Conservation (phyloP, 2,329 filamentous ascomycete genomes). For the Aspergillus alliaceus region DNA sequence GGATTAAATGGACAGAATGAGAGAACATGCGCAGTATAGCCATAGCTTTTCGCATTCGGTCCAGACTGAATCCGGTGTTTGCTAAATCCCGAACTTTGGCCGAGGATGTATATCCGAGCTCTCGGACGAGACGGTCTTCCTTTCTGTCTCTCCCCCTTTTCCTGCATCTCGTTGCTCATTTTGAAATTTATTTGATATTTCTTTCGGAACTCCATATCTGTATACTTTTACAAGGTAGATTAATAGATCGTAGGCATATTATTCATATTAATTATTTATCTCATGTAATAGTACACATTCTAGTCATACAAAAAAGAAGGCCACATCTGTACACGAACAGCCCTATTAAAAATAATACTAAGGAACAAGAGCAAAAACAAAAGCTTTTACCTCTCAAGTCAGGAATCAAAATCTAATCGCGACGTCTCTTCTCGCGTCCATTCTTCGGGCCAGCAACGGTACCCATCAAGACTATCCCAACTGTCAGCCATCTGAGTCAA, state of each 20-base stretch:
- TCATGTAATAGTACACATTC: neutral
- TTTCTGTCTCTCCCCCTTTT: neutral
- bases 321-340: neutral
- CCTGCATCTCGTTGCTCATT: neutral
- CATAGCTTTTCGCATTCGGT: no score
- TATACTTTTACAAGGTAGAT: neutral
- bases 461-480: slow-evolving; percentile 19
- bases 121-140: neutral
- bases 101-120: neutral
- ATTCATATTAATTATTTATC: neutral
- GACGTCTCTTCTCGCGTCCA: slow-evolving; percentile 13
- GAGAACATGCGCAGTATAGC: no score
- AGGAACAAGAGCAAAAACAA: neutral
- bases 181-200: no score
- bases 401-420: neutral
- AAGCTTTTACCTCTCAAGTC: neutral
- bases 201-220: neutral
- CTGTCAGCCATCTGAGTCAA: neutral
- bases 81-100: neutral
- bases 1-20: no score
- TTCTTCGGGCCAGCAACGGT: slow-evolving; percentile 21
- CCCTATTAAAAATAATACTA: neutral
- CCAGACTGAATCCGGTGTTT: neutral
- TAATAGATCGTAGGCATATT: neutral
- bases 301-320: neutral